Conservation (phyloP, 1,139 yeast species). For the Casaregolazyma lundiana region DNA sequence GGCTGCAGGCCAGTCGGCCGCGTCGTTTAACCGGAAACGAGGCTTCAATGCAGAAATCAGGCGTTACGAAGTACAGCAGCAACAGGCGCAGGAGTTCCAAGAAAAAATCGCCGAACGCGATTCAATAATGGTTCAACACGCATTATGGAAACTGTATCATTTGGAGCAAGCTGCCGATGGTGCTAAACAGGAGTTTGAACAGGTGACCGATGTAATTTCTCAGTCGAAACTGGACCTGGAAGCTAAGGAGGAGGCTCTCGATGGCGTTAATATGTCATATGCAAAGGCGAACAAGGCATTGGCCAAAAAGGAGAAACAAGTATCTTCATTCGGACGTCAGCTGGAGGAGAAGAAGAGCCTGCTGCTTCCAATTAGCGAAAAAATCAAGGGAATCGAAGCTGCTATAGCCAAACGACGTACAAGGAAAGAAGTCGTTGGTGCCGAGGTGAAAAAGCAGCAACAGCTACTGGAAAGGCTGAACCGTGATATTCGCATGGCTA, state of each 20-base stretch:
- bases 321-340: slow-evolving; percentile 39
- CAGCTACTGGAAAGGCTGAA: slow-evolving; percentile 40
- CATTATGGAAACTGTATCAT: slow-evolving; percentile 66
- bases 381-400: slow-evolving; percentile 32
- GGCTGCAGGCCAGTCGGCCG: slow-evolving; percentile 61
- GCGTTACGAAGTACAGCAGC: slow-evolving; percentile 72
- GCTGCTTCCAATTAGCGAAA: slow-evolving; percentile 55
- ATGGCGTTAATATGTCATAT: slow-evolving; percentile 17
- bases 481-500: slow-evolving; percentile 47
- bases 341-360: slow-evolving; percentile 47
- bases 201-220: slow-evolving; percentile 16
- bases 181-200: slow-evolving; percentile 19
- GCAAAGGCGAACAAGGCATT: slow-evolving; percentile 26
- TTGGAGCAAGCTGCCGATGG: slow-evolving; percentile 45
- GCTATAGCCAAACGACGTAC: slow-evolving; percentile 44
- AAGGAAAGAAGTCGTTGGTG: slow-evolving; percentile 50
- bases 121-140: slow-evolving; percentile 45
- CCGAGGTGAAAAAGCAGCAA: slow-evolving; percentile 53
- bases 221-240: slow-evolving; percentile 35
- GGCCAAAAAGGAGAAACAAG: slow-evolving; percentile 40
- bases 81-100: slow-evolving; percentile 68
- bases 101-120: slow-evolving; percentile 44
- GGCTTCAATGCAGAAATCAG: slow-evolving; percentile 71
- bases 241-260: slow-evolving; percentile 16
- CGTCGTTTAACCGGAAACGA: slow-evolving; percentile 67